Base-by-base conservation (phyloP, 2,329 filamentous ascomycete genomes). In the Penicillium brevicompactum region DNA sequence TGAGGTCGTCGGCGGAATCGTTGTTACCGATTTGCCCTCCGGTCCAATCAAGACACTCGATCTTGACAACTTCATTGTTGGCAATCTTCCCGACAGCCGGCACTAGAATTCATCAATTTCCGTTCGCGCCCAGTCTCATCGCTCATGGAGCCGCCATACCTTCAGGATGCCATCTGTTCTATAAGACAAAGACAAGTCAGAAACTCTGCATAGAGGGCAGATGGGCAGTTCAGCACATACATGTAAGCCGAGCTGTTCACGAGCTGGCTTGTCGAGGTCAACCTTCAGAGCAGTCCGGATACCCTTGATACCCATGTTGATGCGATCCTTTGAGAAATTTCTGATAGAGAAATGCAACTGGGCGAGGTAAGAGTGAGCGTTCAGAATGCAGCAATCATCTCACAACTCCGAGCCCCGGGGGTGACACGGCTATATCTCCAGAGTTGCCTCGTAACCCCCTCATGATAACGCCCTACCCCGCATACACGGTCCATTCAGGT, bases 81-180 rank as follows among this genome's bases (percentile, higher is more conserved):
- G 89, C 87, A 67, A 97, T 91, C 1, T 82, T 85, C 31, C 81
- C 89, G 48, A 81, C 82, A 53, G 83, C 85, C 0, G 92, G 92
- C 49, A 96, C 90, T 94, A 5, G 11, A 27, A 8, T 57, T 37
- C 40, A 13, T n/a, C 10, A 27, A 4, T 21, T 9, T 10, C 9
- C 11, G 38, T 9, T 41, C 38, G 38, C 18, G 21, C n/a, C 24
- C 5, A 27, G 4, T 27, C 5, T 8, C 24, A 27, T 27, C 5
- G 24, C 24, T 27, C 8, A 8, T 27, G 24, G 24, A 27, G 5
- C 24, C 8, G 24, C 8, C 24, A 27, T 80, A 92, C 90, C 88
- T 62, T 96, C 92, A 34, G 92, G 92, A 69, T 97, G 92, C 92
- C 92, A 96, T 72, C 92, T 83, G 68, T 97, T 97, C 89, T 91